Conservation (phyloP, 768 basidiomycete genomes). For the Naganishia kalamii region DNA sequence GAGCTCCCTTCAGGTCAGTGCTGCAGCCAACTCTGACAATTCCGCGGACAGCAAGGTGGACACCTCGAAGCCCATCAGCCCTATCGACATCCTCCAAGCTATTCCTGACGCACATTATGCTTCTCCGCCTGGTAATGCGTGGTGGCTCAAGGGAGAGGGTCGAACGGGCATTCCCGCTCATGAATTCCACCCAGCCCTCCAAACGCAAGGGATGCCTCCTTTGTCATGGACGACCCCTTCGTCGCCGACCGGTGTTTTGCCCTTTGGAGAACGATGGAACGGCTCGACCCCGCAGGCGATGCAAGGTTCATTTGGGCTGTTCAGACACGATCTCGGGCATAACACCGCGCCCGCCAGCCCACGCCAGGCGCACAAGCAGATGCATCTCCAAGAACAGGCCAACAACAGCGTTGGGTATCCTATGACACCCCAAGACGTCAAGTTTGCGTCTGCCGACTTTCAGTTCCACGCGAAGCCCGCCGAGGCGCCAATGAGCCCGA, state of each 20-base stretch:
- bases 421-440: not conserved
- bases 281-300: not conserved
- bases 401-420: not conserved
- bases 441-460: not conserved
- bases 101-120: not conserved
- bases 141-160: not conserved
- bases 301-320: not conserved
- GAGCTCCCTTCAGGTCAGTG: not conserved
- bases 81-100: conserved; percentile 8
- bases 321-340: not conserved
- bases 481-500: too few species aligned
- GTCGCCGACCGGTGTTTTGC: not conserved
- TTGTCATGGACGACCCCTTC: conserved; percentile 9
- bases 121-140: not conserved
- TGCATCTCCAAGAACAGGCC: not conserved
- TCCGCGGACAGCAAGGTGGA: not conserved
- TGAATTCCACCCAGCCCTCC: not conserved
- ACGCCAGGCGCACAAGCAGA: not conserved
- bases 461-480: not conserved
- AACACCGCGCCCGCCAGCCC: conserved; percentile 7
- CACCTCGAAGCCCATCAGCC: not conserved
- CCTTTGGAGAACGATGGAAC: conserved; percentile 3
- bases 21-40: not conserved
- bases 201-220: conserved; percentile 1
- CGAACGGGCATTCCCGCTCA: not conserved